Evolutionary conservation across 768 basidiomycete species (phyloP).

Genomic region (Calocybe cyanea): DNA sequence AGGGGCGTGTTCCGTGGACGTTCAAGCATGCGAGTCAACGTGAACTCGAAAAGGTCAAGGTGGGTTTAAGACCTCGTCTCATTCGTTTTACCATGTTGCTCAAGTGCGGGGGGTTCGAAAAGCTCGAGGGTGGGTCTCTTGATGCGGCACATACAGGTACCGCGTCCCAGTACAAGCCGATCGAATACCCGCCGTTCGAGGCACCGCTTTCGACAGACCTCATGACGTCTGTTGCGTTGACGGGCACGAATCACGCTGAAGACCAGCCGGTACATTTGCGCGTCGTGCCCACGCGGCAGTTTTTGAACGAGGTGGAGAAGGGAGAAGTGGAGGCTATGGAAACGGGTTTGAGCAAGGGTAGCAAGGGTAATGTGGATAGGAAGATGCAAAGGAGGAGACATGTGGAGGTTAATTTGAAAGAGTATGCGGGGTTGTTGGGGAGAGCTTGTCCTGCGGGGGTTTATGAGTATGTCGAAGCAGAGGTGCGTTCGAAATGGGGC

Average conservation of each 20-base stretch:
- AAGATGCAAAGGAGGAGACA: slow-evolving; percentile 52
- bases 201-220: slow-evolving; percentile 91
- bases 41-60: slow-evolving; percentile 21
- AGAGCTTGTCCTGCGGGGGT: slow-evolving; percentile 93
- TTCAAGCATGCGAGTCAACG: slow-evolving; percentile 59
- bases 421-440: slow-evolving; percentile 86
- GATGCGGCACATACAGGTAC: slow-evolving; percentile 73
- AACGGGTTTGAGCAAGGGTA: slow-evolving; percentile 20
- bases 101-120: not conserved
- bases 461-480: slow-evolving; percentile 90
- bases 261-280: slow-evolving; percentile 90
- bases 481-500: slow-evolving; percentile 32
- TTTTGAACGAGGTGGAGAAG: slow-evolving; percentile 20
- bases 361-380: slow-evolving; percentile 32
- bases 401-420: slow-evolving; percentile 66
- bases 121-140: slow-evolving; percentile 25
- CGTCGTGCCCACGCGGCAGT: slow-evolving; percentile 41
- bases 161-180: slow-evolving; percentile 64
- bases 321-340: slow-evolving; percentile 16
- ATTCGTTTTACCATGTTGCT: too few species aligned
- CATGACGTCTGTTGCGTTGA: slow-evolving; percentile 84
- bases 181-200: slow-evolving; percentile 83
- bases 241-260: slow-evolving; percentile 96
- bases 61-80: slow-evolving; percentile 16
- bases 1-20: slow-evolving; percentile 90